Conservation (phyloP, 257 asterid species). For the Datura wrightii region DNA sequence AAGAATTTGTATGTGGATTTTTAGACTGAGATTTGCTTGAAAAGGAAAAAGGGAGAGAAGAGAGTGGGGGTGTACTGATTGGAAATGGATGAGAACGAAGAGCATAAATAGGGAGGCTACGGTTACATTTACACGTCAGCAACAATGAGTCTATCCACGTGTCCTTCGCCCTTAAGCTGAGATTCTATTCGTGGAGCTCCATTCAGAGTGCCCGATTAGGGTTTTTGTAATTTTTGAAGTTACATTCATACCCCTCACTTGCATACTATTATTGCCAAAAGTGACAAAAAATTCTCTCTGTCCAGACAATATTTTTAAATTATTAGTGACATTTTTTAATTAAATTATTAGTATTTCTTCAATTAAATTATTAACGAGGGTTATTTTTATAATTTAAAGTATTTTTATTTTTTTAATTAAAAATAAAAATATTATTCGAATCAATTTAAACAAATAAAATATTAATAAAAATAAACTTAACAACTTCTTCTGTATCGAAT, state of each 20-base stretch:
- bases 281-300: neutral
- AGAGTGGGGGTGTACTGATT: slow-evolving; percentile 35
- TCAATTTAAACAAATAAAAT: neutral
- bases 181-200: slow-evolving; percentile 16
- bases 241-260: neutral
- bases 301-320: neutral
- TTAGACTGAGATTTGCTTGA: slow-evolving; percentile 29
- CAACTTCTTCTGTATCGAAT: neutral
- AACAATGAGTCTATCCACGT: slow-evolving; percentile 53
- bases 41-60: slow-evolving; percentile 37
- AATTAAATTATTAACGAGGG: neutral
- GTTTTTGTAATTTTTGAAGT: neutral
- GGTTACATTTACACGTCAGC: slow-evolving; percentile 63
- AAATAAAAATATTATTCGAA: neutral
- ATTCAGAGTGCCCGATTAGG: slow-evolving; percentile 4
- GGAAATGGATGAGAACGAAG: slow-evolving; percentile 56
- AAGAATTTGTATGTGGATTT: slow-evolving; percentile 32
- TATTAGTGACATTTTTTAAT: neutral
- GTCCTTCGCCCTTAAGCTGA: slow-evolving; percentile 38
- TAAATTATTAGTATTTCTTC: neutral
- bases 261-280: neutral
- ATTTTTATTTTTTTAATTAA: too few relatives aligned
- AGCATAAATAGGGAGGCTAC: slow-evolving; percentile 66
- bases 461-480: neutral
- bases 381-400: too few relatives aligned